These are phyloP conservation scores for Lathyrus tuberosus DNA, from an alignment of 306 rosid genomes.

Conservation along the genomic window DNA sequence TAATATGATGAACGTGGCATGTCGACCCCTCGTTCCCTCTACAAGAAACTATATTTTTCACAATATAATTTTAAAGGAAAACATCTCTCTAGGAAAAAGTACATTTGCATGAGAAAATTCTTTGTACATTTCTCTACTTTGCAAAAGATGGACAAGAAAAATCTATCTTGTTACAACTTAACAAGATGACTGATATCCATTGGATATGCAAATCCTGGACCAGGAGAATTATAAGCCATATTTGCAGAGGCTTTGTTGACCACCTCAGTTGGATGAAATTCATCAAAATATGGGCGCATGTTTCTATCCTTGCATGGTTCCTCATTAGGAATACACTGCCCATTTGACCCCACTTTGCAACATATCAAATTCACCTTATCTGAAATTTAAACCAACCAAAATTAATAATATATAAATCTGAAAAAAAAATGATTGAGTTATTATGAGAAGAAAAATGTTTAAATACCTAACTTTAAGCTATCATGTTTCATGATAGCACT, in stretches of 20 bases:
- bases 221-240: conserved; percentile 17
- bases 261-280: conserved; percentile 49
- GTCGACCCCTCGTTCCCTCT: too few species aligned
- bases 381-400: conserved; percentile 26
- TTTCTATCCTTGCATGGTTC: conserved; percentile 41
- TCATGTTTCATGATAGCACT: background rate
- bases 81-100: too few species aligned
- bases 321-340: conserved; percentile 35
- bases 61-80: too few species aligned
- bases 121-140: too few species aligned
- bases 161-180: conserved; percentile 15
- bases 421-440: too few species aligned
- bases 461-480: conserved; percentile 7
- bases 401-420: background rate
- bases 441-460: background rate
- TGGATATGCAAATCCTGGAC: conserved; percentile 32
- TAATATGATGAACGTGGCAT: too few species aligned
- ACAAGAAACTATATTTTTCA: too few species aligned
- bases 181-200: conserved; percentile 44
- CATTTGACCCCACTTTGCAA: conserved; percentile 37
- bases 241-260: conserved; percentile 18
- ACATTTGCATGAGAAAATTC: too few species aligned
- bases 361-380: conserved; percentile 3
- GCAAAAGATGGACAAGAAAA: background rate
- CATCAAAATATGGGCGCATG: conserved; percentile 38